These are phyloP conservation scores for Eurotiales sp. DNA, from an alignment of 2,329 filamentous ascomycete genomes.

Conservation along the genomic window DNA sequence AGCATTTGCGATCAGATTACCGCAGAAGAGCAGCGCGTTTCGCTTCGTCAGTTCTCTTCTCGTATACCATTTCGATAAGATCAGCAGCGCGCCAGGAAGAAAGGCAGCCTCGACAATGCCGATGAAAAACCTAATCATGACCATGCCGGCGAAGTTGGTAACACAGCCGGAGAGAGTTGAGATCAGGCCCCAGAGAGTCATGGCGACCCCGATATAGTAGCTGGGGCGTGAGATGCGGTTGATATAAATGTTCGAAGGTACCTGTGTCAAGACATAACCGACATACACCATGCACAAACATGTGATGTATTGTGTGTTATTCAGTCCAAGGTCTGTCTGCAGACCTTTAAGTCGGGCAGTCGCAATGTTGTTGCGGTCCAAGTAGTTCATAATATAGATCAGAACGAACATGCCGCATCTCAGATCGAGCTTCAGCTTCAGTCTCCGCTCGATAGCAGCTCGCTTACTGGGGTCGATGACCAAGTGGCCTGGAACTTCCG, in stretches of 20 bases:
- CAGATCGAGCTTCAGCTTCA: conserved; percentile 7
- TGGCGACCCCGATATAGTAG: conserved; percentile 38
- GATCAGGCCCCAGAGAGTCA: conserved; percentile 20
- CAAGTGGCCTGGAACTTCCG: neutral
- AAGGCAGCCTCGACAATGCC: conserved; percentile 27
- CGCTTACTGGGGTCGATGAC: neutral
- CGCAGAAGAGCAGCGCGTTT: conserved; percentile 65
- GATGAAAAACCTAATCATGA: conserved; percentile 26
- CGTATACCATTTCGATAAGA: conserved; percentile 53
- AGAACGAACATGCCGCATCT: conserved; percentile 1
- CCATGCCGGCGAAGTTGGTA: conserved; percentile 22
- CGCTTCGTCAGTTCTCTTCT: conserved; percentile 64
- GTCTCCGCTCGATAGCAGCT: neutral
- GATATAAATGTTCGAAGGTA: conserved; percentile 51
- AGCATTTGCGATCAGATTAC: conserved; percentile 66
- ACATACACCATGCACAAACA: conserved; percentile 54
- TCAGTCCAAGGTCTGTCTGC: conserved; percentile 42
- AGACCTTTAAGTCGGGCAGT: conserved; percentile 67
- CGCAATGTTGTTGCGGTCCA: conserved; percentile 63
- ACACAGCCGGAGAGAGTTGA: conserved; percentile 22
- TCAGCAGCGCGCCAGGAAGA: conserved; percentile 32
- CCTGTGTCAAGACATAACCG: conserved; percentile 50
- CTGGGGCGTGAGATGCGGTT: conserved; percentile 48
- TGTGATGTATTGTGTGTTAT: conserved; percentile 45
- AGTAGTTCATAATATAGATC: conserved; percentile 15